These are phyloP conservation scores for Phalaenopsis aphrodite DNA, from an alignment of 106 monocot genomes.

Conservation along the genomic window DNA sequence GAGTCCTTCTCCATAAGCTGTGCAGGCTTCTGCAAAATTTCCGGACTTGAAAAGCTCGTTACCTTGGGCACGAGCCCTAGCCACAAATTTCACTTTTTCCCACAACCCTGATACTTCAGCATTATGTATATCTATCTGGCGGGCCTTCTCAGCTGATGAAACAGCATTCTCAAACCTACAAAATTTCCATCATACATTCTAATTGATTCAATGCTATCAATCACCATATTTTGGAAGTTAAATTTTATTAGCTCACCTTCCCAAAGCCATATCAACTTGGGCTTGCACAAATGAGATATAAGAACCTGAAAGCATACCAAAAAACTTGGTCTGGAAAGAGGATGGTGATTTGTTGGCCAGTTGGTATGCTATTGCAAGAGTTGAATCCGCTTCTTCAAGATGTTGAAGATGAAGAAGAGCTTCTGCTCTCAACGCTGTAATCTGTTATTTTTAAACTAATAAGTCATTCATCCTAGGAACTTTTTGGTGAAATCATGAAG, in stretches of 20 bases:
- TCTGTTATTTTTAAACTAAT: slow-evolving; percentile 28
- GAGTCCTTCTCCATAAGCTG: slow-evolving; percentile 87
- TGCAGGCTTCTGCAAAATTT: slow-evolving; percentile 66
- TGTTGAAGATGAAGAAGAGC: slow-evolving; percentile 65
- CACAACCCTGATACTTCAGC: slow-evolving; percentile 31
- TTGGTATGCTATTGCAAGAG: slow-evolving; percentile 29
- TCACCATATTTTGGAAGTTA: not conserved
- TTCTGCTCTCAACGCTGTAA: slow-evolving; percentile 63
- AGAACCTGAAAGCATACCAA: slow-evolving; percentile 46
- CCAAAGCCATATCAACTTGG: slow-evolving; percentile 74
- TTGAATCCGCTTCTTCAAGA: slow-evolving; percentile 68
- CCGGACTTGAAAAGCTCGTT: slow-evolving; percentile 67
- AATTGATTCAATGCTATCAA: not conserved
- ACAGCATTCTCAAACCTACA: slow-evolving; percentile 77
- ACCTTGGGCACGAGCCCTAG: slow-evolving; percentile 51
- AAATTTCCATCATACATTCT: slow-evolving; percentile 9
- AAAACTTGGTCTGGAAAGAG: slow-evolving; percentile 21
- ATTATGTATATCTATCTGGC: slow-evolving; percentile 40
- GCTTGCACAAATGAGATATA: slow-evolving; percentile 57
- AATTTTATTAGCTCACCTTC: slow-evolving; percentile 47
- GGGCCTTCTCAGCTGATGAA: slow-evolving; percentile 59
- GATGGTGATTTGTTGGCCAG: slow-evolving; percentile 21
- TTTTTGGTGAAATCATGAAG: too few relatives aligned
- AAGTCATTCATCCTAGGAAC: not conserved
- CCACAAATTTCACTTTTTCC: slow-evolving; percentile 49